Percentiles rank a stretch among this genome's conserved stretches.
These are phyloP conservation scores for Nannizziopsis barbatae DNA, from an alignment of 2,329 filamentous ascomycete genomes.

Conservation along the genomic window DNA sequence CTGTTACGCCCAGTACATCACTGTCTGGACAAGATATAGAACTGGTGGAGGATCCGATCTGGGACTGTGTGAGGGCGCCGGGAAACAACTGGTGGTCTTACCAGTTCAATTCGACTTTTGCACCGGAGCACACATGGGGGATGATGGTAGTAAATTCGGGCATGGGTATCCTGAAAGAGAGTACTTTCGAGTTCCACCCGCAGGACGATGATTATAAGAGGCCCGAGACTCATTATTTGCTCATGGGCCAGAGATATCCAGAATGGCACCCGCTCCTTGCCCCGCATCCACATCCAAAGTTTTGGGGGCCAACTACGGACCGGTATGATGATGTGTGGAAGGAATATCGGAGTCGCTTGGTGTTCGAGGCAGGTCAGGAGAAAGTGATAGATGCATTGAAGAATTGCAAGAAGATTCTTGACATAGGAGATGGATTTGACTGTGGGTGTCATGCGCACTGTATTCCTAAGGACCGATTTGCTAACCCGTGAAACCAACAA, in stretches of 20 bases:
- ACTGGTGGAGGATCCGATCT: slow-evolving; percentile 11
- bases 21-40: neutral
- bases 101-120: slow-evolving; percentile 10
- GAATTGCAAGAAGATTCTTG: slow-evolving; percentile 5
- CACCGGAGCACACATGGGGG: slow-evolving; percentile 3
- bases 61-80: slow-evolving; percentile 11
- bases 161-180: neutral
- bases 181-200: slow-evolving; percentile 1
- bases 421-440: slow-evolving; percentile 1
- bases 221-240: neutral
- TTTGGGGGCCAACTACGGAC: neutral
- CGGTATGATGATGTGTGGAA: slow-evolving; percentile 2
- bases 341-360: neutral
- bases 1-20: slow-evolving; percentile 9
- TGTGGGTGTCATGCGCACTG: neutral
- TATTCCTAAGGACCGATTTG: neutral
- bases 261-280: neutral
- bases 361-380: neutral
- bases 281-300: slow-evolving; percentile 2
- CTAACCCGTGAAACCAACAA: neutral
- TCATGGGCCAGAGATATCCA: neutral
- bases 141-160: slow-evolving; percentile 1
- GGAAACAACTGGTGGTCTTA: slow-evolving; percentile 13
- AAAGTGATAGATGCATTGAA: neutral
- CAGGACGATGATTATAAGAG: slow-evolving; percentile 2